phyloP scores from a whole-genome alignment of 129 eudicot genomes.

The Scalesia atractyloides region DNA sequence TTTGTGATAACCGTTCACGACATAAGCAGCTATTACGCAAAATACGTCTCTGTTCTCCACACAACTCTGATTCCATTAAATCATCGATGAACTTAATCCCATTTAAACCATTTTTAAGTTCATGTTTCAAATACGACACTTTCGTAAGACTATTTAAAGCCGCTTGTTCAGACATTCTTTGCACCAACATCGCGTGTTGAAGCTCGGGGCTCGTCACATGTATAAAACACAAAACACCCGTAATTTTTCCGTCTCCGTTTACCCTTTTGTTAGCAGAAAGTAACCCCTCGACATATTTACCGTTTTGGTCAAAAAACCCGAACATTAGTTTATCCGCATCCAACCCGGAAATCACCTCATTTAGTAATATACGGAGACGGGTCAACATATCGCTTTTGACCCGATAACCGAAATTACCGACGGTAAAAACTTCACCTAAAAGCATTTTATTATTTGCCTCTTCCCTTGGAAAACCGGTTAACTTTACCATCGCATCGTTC shows the following conservation, averaged over 20 bases:
- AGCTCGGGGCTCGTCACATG: slow-evolving; percentile 84
- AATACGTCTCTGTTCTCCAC: slow-evolving; percentile 55
- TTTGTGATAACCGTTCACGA: slow-evolving; percentile 64
- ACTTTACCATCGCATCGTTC: slow-evolving; percentile 76
- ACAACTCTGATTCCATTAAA: slow-evolving; percentile 54
- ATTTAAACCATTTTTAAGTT: slow-evolving; percentile 55
- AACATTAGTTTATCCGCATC: slow-evolving; percentile 61
- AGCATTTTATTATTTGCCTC: slow-evolving; percentile 60
- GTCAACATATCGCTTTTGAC: slow-evolving; percentile 81
- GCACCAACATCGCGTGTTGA: slow-evolving; percentile 73
- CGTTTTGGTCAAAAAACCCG: slow-evolving; percentile 61
- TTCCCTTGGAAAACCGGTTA: slow-evolving; percentile 66
- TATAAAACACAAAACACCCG: slow-evolving; percentile 80
- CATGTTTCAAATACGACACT: slow-evolving; percentile 60
- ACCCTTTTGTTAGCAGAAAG: slow-evolving; percentile 74
- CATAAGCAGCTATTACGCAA: slow-evolving; percentile 58
- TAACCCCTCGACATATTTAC: slow-evolving; percentile 65
- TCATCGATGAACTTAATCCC: slow-evolving; percentile 62
- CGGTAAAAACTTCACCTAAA: slow-evolving; percentile 80
- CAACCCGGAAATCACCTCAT: slow-evolving; percentile 55
- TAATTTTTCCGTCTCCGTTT: slow-evolving; percentile 57
- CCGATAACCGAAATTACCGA: slow-evolving; percentile 62
- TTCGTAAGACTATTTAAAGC: slow-evolving; percentile 61
- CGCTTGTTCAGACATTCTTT: slow-evolving; percentile 60
- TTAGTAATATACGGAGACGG: slow-evolving; percentile 63